Conservation (phyloP, 352 stramenopile species). For the Phytophthora idaei region DNA sequence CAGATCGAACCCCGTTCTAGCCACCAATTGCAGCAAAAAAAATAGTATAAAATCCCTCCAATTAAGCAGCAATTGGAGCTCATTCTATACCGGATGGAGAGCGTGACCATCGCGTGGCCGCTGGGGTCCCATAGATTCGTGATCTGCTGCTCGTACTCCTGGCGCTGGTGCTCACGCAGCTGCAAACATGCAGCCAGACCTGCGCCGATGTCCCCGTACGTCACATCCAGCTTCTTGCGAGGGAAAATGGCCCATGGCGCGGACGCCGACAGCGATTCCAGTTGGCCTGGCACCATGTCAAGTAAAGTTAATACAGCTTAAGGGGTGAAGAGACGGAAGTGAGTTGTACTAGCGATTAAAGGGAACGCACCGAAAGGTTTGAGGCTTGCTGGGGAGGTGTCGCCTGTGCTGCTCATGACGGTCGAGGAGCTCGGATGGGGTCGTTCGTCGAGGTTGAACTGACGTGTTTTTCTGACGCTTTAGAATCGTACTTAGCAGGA, state of each 20-base stretch:
- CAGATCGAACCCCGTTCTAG: constrained; percentile 83
- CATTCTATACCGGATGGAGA: constrained; percentile 65
- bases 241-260: constrained; percentile 80
- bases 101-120: constrained; percentile 65
- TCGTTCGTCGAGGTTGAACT: constrained; percentile 13
- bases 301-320: not conserved
- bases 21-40: constrained; percentile 1
- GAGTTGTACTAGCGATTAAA: not conserved
- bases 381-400: constrained; percentile 14
- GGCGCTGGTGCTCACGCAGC: constrained; percentile 61
- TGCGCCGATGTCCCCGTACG: constrained; percentile 67
- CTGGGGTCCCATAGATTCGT: constrained; percentile 59
- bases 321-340: not conserved
- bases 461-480: constrained; percentile 11
- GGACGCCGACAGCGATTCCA: constrained; percentile 65
- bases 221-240: constrained; percentile 85
- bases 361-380: constrained; percentile 35
- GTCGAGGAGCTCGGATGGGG: not conserved
- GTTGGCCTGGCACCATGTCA: constrained; percentile 33
- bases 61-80: not conserved
- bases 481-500: constrained; percentile 4
- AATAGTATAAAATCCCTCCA: not conserved
- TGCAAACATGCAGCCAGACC: constrained; percentile 62
- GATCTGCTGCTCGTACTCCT: constrained; percentile 56
- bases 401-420: constrained; percentile 18